These are phyloP conservation scores for Tardiomyces depauwii DNA, from an alignment of 1,139 yeast genomes.

Conservation along the genomic window DNA sequence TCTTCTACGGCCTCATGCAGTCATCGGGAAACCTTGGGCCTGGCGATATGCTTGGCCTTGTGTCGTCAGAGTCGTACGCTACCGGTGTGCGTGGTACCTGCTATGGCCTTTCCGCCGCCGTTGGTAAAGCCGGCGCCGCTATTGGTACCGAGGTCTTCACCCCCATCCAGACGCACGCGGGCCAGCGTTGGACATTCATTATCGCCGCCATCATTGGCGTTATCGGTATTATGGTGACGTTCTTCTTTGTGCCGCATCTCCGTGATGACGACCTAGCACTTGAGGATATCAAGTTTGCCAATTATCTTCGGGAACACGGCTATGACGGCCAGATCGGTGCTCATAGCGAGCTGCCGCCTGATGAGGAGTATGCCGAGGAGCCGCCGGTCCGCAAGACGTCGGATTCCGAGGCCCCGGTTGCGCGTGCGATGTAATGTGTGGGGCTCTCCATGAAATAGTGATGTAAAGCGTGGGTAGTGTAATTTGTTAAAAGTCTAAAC, in stretches of 20 bases:
- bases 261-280: slow-evolving; percentile 54
- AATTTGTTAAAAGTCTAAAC: too few relatives aligned
- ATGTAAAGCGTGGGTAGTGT: too few relatives aligned
- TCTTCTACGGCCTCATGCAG: slow-evolving; percentile 50
- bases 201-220: slow-evolving; percentile 63
- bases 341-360: background rate
- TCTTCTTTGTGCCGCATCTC: slow-evolving; percentile 54
- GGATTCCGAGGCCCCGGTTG: too few relatives aligned
- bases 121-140: slow-evolving; percentile 47
- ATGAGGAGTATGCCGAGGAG: background rate
- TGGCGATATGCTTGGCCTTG: slow-evolving; percentile 62
- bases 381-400: too few relatives aligned
- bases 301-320: slow-evolving; percentile 51
- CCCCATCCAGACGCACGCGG: slow-evolving; percentile 31
- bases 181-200: slow-evolving; percentile 38
- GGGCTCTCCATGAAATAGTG: too few relatives aligned
- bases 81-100: slow-evolving; percentile 66
- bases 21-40: slow-evolving; percentile 65
- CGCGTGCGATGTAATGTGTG: too few relatives aligned
- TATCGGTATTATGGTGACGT: slow-evolving; percentile 52
- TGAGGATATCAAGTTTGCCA: slow-evolving; percentile 54
- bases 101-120: slow-evolving; percentile 41
- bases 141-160: slow-evolving; percentile 38
- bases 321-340: slow-evolving; percentile 53
- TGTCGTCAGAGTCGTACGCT: slow-evolving; percentile 59